Percentiles rank a stretch among this genome's conserved stretches.
phyloP scores from a whole-genome alignment of 1,284 basidiomycete genomes.

The Cutaneotrichosporon spelunceum region DNA sequence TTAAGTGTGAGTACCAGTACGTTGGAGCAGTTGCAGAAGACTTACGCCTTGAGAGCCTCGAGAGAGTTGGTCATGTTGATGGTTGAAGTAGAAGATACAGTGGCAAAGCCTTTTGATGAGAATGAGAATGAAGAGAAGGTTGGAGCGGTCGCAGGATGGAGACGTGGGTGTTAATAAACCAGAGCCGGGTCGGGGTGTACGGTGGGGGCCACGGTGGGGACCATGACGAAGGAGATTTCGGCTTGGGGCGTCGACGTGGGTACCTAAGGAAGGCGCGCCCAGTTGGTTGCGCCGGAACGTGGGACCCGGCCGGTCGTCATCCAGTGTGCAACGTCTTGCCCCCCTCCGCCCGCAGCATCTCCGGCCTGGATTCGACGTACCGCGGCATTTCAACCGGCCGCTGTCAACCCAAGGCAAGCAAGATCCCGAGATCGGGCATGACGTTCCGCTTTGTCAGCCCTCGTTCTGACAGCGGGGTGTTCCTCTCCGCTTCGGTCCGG shows the following conservation, averaged over 20 bases:
- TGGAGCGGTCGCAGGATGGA: too few relatives aligned
- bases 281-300: neutral
- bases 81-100: neutral
- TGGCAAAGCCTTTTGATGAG: neutral
- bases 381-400: too few relatives aligned
- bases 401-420: neutral
- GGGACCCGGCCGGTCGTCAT: neutral
- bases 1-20: neutral
- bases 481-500: neutral
- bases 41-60: slow-evolving; percentile 31
- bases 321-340: too few relatives aligned
- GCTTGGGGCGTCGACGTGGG: neutral
- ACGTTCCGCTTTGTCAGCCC: neutral
- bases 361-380: too few relatives aligned
- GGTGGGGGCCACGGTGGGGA: neutral
- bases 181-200: neutral
- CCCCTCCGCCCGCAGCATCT: too few relatives aligned
- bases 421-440: neutral
- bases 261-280: neutral
- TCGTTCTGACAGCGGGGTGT: neutral
- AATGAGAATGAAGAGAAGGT: neutral
- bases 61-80: slow-evolving; percentile 23
- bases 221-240: neutral
- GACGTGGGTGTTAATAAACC: neutral
- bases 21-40: neutral